Conservation (phyloP, 495 filamentous ascomycete genomes). For the Immersiella caudata region DNA sequence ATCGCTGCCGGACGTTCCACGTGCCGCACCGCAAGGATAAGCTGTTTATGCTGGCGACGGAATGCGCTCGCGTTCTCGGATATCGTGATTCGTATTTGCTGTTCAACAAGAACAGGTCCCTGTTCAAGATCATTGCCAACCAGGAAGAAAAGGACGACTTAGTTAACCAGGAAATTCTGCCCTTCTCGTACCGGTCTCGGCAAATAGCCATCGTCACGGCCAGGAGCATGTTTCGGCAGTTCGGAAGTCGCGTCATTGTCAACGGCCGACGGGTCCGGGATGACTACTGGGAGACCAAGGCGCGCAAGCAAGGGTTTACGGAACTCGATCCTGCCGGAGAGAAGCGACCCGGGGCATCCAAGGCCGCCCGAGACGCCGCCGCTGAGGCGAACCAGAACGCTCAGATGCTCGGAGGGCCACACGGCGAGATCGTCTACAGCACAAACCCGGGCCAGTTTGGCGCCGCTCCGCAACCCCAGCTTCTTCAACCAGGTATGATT, state of each 20-base stretch:
- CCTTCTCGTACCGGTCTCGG: slow-evolving; percentile 95
- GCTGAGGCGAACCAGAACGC: slow-evolving; percentile 57
- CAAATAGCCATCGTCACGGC: slow-evolving; percentile 99
- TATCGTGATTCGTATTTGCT: slow-evolving; percentile 97
- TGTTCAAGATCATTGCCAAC: slow-evolving; percentile 97
- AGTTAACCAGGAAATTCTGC: slow-evolving; percentile 90
- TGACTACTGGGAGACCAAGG: slow-evolving; percentile 98
- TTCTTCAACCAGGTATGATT: slow-evolving; percentile 71
- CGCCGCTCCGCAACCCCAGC: slow-evolving; percentile 63
- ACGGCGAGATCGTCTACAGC: slow-evolving; percentile 81
- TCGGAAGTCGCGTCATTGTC: slow-evolving; percentile 91
- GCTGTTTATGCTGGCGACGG: slow-evolving; percentile 97
- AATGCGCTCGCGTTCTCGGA: slow-evolving; percentile 91
- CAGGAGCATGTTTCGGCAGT: slow-evolving; percentile 99
- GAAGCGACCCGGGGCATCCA: slow-evolving; percentile 90
- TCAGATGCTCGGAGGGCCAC: slow-evolving; percentile 58
- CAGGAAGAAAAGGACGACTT: slow-evolving; percentile 96
- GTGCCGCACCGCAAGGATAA: slow-evolving; percentile 90
- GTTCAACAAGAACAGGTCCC: slow-evolving; percentile 98
- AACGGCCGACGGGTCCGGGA: slow-evolving; percentile 90
- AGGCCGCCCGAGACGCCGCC: slow-evolving; percentile 75
- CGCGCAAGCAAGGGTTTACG: slow-evolving; percentile 95
- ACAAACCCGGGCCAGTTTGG: slow-evolving; percentile 66
- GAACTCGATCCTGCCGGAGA: slow-evolving; percentile 96
- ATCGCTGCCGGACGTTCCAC: slow-evolving; percentile 89